Base-by-base conservation (phyloP, 495 filamentous ascomycete species). In the Trichoderma gamsii region DNA sequence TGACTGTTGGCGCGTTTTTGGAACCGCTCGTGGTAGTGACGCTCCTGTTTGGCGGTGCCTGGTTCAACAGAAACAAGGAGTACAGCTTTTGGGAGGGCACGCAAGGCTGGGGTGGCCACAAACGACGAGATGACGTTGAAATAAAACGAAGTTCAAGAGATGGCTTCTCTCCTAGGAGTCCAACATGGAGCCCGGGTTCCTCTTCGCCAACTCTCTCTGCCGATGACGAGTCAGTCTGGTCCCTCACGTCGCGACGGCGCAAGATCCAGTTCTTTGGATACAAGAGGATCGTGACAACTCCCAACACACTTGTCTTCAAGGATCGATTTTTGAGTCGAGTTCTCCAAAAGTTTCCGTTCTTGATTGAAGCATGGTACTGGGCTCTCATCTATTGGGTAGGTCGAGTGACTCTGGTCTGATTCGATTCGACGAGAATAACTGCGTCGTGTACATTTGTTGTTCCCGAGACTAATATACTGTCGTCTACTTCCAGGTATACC, bases 281-380 rank as follows among this genome's bases (percentile, higher is more conserved):
- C 21, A 32, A 49, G 25, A 44, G 15, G n/a, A 32, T 41, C 15
- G 65, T 66, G 15, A 46, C 41, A 13, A 66, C 65, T 18, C 65
- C 65, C 1, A 66, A 66, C 43, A 66, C 65, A 13, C 65, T 66
- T 23, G 41, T 66, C 43, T 66, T 66, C 23, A 66, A 51, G 18
- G 65, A 66, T 46, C 65, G 65, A 23, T 23, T 66, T 25, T 25
- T 66, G 15, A 66, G 65, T 29, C 78, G 86, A 2, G 68, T 92
- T 27, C 79, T 94, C 8, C 79, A 83, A 44, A 87, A 85, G 69
- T 85, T 90, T 66, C 91, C 91, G 13, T 94, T 94, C 71, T 74
- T 93, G 35, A 85, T 89, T 27, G 91, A 94, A 76, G 88, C 88
- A 72, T 92, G 89, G 82, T 93, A 94, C 71, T 93, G 91, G 91